These are phyloP conservation scores for Piper longum DNA, from an alignment of 164 flowering plant genomes.

Conservation along the genomic window DNA sequence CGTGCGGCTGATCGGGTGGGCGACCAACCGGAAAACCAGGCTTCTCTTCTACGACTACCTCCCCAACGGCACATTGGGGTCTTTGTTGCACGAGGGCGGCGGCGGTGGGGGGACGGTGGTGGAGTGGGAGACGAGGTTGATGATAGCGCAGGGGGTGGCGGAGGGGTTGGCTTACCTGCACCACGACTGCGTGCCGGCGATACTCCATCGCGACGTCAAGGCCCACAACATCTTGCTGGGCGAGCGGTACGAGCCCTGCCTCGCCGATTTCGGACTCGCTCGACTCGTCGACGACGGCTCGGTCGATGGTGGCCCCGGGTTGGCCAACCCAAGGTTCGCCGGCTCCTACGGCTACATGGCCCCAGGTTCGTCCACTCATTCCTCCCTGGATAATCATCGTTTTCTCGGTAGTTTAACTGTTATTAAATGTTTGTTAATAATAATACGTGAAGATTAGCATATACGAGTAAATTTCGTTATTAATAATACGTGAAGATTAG, in stretches of 20 bases:
- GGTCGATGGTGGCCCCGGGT: conserved; percentile 17
- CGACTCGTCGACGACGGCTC: conserved; percentile 20
- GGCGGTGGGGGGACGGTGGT: conserved; percentile 29
- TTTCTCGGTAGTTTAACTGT: too few relatives aligned
- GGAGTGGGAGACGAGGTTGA: conserved; percentile 84
- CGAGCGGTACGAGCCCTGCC: conserved; percentile 41
- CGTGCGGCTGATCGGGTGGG: conserved; percentile 76
- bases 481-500: too few relatives aligned
- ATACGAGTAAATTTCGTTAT: too few relatives aligned
- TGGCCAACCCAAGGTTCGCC: conserved; percentile 44
- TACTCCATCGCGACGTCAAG: conserved; percentile 88
- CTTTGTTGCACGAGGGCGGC: conserved; percentile 37
- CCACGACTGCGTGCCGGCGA: conserved; percentile 89
- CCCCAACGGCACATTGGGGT: conserved; percentile 82
- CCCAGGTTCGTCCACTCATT: conserved; percentile 43
- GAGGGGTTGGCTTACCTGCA: conserved; percentile 88
- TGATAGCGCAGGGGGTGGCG: conserved; percentile 64
- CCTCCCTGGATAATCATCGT: too few relatives aligned
- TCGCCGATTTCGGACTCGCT: conserved; percentile 92
- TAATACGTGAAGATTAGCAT: too few relatives aligned
- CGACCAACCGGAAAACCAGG: conserved; percentile 46
- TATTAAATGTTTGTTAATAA: too few relatives aligned
- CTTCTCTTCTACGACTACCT: conserved; percentile 77
- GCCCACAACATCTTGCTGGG: conserved; percentile 86
- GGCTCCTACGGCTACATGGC: conserved; percentile 99